These are phyloP conservation scores for Rhododendron henanense DNA, from an alignment of 148 eudicot genomes.

Conservation along the genomic window DNA sequence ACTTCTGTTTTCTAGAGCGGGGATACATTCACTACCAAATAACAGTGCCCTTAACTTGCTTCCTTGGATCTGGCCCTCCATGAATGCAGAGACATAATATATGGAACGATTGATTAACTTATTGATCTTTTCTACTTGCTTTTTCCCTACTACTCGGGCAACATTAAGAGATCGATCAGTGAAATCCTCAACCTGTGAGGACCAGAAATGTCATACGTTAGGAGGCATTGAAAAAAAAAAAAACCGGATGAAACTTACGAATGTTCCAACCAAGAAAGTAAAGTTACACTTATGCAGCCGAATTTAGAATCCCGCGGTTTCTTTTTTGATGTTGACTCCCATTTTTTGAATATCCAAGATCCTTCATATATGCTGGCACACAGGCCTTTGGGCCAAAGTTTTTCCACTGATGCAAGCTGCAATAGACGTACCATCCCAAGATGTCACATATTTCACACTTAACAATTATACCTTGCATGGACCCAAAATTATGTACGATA, in stretches of 20 bases:
- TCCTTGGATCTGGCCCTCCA: slow-evolving; percentile 39
- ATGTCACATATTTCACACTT: not conserved
- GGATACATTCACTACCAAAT: slow-evolving; percentile 34
- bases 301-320: slow-evolving; percentile 29
- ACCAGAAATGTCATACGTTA: slow-evolving; percentile 5
- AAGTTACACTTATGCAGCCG: slow-evolving; percentile 55
- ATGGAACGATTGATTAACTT: slow-evolving; percentile 45
- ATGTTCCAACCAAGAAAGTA: not conserved
- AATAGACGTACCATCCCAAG: slow-evolving; percentile 1
- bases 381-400: slow-evolving; percentile 66
- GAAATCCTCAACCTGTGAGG: slow-evolving; percentile 83
- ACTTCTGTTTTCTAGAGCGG: not conserved
- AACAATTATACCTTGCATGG: not conserved
- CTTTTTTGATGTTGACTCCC: slow-evolving; percentile 26
- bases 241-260: not conserved
- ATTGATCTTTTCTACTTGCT: slow-evolving; percentile 37
- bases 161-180: slow-evolving; percentile 69
- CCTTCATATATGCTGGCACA: slow-evolving; percentile 68
- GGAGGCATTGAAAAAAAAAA: not conserved
- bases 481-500: not conserved
- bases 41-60: slow-evolving; percentile 31
- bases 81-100: slow-evolving; percentile 32
- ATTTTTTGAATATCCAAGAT: slow-evolving; percentile 55
- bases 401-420: slow-evolving; percentile 63
- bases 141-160: slow-evolving; percentile 58